These are phyloP conservation scores for Parmelia sp. DNA, from an alignment of 495 filamentous ascomycete genomes.

Conservation along the genomic window DNA sequence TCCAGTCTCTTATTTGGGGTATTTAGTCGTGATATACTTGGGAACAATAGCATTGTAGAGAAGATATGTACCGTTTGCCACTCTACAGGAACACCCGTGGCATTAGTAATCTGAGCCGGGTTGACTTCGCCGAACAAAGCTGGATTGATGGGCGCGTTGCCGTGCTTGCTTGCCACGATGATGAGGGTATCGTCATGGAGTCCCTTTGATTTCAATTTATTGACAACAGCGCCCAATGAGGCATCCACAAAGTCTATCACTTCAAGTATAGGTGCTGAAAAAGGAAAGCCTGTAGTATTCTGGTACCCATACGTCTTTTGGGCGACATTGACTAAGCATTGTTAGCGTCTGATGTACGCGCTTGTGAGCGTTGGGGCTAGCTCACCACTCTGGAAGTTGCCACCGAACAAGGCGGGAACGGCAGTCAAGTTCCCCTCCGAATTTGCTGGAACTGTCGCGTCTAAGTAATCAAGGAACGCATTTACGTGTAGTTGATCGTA, in stretches of 20 bases:
- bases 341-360: not conserved
- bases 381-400: constrained; percentile 32
- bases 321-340: constrained; percentile 28
- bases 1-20: not conserved
- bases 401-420: constrained; percentile 34
- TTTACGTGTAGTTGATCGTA: constrained; percentile 33
- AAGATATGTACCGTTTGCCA: constrained; percentile 18
- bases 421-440: constrained; percentile 22
- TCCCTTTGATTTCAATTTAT: constrained; percentile 31
- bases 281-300: constrained; percentile 22
- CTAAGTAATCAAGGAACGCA: constrained; percentile 34
- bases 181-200: constrained; percentile 34
- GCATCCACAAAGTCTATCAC: constrained; percentile 29
- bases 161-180: constrained; percentile 36
- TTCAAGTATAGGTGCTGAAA: constrained; percentile 29
- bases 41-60: too few relatives aligned
- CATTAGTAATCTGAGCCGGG: constrained; percentile 24
- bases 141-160: constrained; percentile 35
- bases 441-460: constrained; percentile 27
- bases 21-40: not conserved
- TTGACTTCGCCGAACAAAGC: constrained; percentile 27
- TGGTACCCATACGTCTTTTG: constrained; percentile 35
- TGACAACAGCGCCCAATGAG: constrained; percentile 26
- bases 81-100: constrained; percentile 26
- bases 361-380: not conserved